Percentiles rank a stretch among this genome's conserved stretches.
Conservation (phyloP, 2,329 filamentous ascomycete genomes). For the Amesomyces nigricolor region DNA sequence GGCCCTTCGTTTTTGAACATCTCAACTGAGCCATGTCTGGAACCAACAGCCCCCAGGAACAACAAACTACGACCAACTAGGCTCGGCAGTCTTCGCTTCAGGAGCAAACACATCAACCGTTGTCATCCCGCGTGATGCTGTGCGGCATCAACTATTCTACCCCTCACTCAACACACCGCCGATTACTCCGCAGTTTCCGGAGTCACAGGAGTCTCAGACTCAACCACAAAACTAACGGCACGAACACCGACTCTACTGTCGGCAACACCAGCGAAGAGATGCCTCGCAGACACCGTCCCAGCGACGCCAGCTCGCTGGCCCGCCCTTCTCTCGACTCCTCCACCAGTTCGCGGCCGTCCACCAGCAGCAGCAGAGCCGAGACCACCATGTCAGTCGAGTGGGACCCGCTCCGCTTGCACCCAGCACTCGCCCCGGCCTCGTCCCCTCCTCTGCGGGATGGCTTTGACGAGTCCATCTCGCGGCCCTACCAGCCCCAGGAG, state of each 20-base stretch:
- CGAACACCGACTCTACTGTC: neutral
- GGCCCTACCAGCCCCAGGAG: slow-evolving; percentile 17
- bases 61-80: slow-evolving; percentile 2
- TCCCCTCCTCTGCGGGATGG: slow-evolving; percentile 13
- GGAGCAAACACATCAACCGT: slow-evolving; percentile 4
- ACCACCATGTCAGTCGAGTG: slow-evolving; percentile 26
- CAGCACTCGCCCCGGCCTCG: slow-evolving; percentile 22
- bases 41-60: neutral
- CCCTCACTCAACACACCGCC: slow-evolving; percentile 11
- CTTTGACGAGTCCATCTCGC: slow-evolving; percentile 4
- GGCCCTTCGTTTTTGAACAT: neutral
- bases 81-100: neutral
- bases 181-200: slow-evolving; percentile 25
- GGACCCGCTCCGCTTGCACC: slow-evolving; percentile 34
- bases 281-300: slow-evolving; percentile 16
- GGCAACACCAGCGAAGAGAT: slow-evolving; percentile 8
- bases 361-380: slow-evolving; percentile 21
- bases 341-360: slow-evolving; percentile 19
- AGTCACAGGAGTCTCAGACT: slow-evolving; percentile 22
- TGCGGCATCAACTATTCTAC: slow-evolving; percentile 18
- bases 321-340: slow-evolving; percentile 21
- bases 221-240: neutral
- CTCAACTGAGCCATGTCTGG: slow-evolving; percentile 7
- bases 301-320: slow-evolving; percentile 20
- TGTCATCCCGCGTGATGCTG: slow-evolving; percentile 17